Evolutionary conservation across 768 basidiomycete species (phyloP), one percentile per base, ranked within the genome.

Genomic region (Infundibulicybe gibba): DNA sequence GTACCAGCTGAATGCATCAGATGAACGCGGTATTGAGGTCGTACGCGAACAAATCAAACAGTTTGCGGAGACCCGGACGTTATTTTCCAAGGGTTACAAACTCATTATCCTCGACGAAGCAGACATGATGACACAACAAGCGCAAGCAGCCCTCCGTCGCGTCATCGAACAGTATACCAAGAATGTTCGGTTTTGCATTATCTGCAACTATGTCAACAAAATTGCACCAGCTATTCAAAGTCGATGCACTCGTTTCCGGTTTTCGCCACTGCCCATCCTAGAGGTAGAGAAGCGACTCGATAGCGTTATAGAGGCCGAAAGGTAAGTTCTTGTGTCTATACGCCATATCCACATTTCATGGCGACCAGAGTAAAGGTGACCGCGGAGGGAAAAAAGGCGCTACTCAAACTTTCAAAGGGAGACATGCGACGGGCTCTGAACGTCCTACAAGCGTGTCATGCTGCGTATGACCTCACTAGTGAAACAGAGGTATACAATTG

Each of bases 81-180:
- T 97, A 5, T 87, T 84, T 61, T 82, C 92, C 11, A 94, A 94
- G 58, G 92, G 92, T 14, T 98, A 85, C 80, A 99, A 98, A 60
- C 85, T 99, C 62, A 95, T 99, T 65, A 85, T 99, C 51, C 81
- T 99, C 31, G 97, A 99, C 56, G 97, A 99, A 66, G 97, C 97
- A n/a, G 97, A 99, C 74, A 97, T 97, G 95, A 99, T 99, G 97
- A 99, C 97, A 0, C 87, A 93, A 52, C 87, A 90, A 47, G 97
- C 97, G 1, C 97, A 99, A 61, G 90, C 94, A 3, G 97, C 97
- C 19, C 80, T 99, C 25, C 88, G 97, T 21, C 87, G 97, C 57
- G 88, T 98, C 32, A 97, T 99, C 54, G 97, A 99, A 66, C 94
- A 97, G 54, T 98, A 97, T 66, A 99, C 97, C 15, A 92, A 87